Base-by-base conservation (phyloP, 2,329 filamentous ascomycete species). In the Epichloe gansuensis region DNA sequence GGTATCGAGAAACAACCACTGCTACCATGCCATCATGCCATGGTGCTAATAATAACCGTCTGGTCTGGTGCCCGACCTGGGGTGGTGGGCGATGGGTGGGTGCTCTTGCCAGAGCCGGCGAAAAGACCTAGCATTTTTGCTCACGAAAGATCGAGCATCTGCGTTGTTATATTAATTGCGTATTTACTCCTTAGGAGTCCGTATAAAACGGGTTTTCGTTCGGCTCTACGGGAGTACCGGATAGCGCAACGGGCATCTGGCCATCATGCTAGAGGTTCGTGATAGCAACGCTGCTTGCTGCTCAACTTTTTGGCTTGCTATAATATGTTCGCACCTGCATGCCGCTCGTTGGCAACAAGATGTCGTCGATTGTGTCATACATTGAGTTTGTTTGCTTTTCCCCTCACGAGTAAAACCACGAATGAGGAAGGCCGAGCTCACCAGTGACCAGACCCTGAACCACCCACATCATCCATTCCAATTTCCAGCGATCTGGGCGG, bases 401-500 rank as follows among this genome's bases (percentile, higher is more conserved):
- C 35, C 21, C 39, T 21, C 13, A n/a, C 25, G 17, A 17, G 27
- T 15, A 43, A 12, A 21, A n/a, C 46, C 36, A 46, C 51, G 42
- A 55, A 55, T 48, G 47, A 46, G 34, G 25, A 23, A 51, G 27
- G 49, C 51, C 9, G 31, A 21, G 31, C 31, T 31, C 31, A 31
- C 8, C 31, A 31, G 8, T 44, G 51, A 46, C 51, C 43, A 43
- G 44, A 39, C 48, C 41, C 46, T 43, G 52, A 39, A 52, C 53
- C 53, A 49, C 48, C 47, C 51, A 44, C 57, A 58, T 56, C 46
- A 31, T 11, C 54, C 57, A 58, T 53, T 54, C 48, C 50, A 55
- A 48, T 53, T 53, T 54, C 48, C 50, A 55, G 50, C 54, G 50
- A 51, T 59, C 54, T 52, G 53, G 49, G 34, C 46, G 43, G n/a